phyloP scores from a whole-genome alignment of 164 flowering plant species.

The Umbilicus rupestris region DNA sequence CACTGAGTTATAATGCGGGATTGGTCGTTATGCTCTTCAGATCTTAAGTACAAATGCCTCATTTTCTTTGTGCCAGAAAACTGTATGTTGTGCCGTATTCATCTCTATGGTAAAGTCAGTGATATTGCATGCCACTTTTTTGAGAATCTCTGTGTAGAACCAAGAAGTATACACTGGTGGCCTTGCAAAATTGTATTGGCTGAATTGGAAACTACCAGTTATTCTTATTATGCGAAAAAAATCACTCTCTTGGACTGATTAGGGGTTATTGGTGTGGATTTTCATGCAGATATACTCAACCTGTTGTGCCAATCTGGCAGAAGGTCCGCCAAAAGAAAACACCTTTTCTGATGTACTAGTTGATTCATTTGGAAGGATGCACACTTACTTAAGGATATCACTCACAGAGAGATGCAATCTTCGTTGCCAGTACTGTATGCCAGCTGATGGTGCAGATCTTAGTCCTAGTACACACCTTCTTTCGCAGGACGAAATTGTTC shows the following conservation, averaged over 20 bases:
- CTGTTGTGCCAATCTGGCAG: conserved; percentile 38
- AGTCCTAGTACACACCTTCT: conserved; percentile 58
- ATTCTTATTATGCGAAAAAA: too few species aligned
- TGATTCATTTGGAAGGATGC: conserved; percentile 90
- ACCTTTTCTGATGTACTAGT: conserved; percentile 64
- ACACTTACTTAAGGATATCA: conserved; percentile 88
- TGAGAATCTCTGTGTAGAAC: too few species aligned
- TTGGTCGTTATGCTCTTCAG: too few species aligned
- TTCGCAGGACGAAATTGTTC: conserved; percentile 54
- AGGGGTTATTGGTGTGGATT: conserved; percentile 9
- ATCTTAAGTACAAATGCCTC: too few species aligned
- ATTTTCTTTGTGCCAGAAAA: too few species aligned
- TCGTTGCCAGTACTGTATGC: conserved; percentile 96
- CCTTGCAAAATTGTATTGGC: too few species aligned
- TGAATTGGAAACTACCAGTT: too few species aligned
- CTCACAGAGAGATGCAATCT: conserved; percentile 90
- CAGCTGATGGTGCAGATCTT: conserved; percentile 85
- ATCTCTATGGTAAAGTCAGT: too few species aligned
- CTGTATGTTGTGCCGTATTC: too few species aligned
- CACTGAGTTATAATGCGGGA: too few species aligned
- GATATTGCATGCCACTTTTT: too few species aligned
- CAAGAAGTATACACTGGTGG: too few species aligned
- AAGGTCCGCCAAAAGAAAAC: conserved; percentile 30
- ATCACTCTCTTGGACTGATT: conserved; percentile 6
- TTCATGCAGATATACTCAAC: conserved; percentile 29